These are phyloP conservation scores for Colletotrichum sojae DNA, from an alignment of 2,329 filamentous ascomycete species.

Conservation along the genomic window DNA sequence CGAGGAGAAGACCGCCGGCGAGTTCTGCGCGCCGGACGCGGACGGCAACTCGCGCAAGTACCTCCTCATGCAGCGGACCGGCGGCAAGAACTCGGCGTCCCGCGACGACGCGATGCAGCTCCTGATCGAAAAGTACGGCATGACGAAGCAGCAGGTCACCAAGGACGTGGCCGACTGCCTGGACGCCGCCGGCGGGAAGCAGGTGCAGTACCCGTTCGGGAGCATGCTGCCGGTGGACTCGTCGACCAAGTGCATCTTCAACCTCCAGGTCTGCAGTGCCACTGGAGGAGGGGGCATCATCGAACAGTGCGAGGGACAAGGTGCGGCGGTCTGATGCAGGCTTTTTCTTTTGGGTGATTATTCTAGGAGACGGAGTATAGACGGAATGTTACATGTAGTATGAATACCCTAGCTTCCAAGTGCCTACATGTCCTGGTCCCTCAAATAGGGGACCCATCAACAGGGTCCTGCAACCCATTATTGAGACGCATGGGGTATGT, in stretches of 20 bases:
- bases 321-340: not conserved
- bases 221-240: conserved; percentile 12
- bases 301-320: not conserved
- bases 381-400: too few relatives aligned
- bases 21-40: conserved; percentile 23
- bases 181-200: not conserved
- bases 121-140: conserved; percentile 35
- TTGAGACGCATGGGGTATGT: too few relatives aligned
- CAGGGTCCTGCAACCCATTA: too few relatives aligned
- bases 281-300: not conserved
- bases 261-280: conserved; percentile 3
- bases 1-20: conserved; percentile 7
- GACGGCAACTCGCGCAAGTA: conserved; percentile 11
- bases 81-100: conserved; percentile 8
- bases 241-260: conserved; percentile 20
- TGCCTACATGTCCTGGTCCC: too few relatives aligned
- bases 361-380: too few relatives aligned
- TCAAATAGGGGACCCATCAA: too few relatives aligned
- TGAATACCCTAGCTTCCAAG: too few relatives aligned
- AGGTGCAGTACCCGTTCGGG: conserved; percentile 5
- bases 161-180: conserved; percentile 19
- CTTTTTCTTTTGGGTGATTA: too few relatives aligned
- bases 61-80: conserved; percentile 26
- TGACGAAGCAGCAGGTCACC: conserved; percentile 28
- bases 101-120: conserved; percentile 30